Evolutionary conservation across 2,329 filamentous ascomycete species (phyloP), one percentile per base, ranked within the genome.

Genomic region (Amphichorda felina): DNA sequence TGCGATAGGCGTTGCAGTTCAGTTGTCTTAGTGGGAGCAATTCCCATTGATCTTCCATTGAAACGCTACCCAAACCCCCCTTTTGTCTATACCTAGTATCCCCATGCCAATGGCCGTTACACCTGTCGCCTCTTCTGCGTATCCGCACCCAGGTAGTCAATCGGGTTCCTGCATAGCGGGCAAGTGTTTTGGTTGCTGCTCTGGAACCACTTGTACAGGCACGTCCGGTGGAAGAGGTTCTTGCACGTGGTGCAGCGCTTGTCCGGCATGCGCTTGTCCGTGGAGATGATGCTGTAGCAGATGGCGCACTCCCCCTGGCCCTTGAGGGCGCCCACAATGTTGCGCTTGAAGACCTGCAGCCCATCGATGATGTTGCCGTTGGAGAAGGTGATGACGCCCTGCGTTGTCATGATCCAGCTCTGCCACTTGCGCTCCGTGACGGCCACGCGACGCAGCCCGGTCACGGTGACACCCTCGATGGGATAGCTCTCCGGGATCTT

Each of bases 201-300:
- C 68, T 85, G 83, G 66, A 98, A 96, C 91, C 91, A 98, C 60
- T 89, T 88, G 64, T 86, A 94, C 59, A 98, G 60, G 61, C 91
- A 98, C 3, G 75, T 74, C 1, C 80, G 73, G 59, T 98, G 91
- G 66, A 96, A 98, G 36, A 83, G 64, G 59, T 98, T 89, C 66
- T 87, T 89, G 69, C 91, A 98, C 2, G 89, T 96, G 32, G 72
- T 68, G 56, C 91, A 98, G 37, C 75, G 70, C 68, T 96, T 96
- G 55, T 91, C 89, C 0, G 91, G 91, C 55, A 94, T 75, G 57
- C 82, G 82, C 65, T 84, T 84, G 55, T 95, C 88, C 7, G 75
- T 76, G 14, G 85, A 85, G 43, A 98, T 85, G 51, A 98, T 87
- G 40, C 80, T 87, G 63, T 96, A 96, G 65, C 89, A 96, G 53